Base-by-base conservation (phyloP, 371 early-diverging fungal species). In the Mucor indicus region DNA sequence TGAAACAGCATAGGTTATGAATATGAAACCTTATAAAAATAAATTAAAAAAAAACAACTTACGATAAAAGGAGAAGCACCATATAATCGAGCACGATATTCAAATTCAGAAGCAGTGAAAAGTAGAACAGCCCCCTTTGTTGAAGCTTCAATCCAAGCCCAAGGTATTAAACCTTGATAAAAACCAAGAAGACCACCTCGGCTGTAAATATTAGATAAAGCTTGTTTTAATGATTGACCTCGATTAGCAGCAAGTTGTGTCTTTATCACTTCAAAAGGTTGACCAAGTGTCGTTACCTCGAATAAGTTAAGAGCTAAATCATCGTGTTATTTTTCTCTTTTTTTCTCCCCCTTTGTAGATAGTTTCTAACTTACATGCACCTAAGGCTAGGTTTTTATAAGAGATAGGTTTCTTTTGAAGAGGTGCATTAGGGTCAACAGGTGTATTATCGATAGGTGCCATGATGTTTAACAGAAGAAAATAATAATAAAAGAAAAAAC, bases 51-150 rank as follows among this genome's bases (percentile, higher is more conserved):
- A 39, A 27, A 45, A 46, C 35, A 24, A 52, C 62, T 39, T 69
- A 61, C 88, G 73, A 59, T 44, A 48, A 67, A 82, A 42, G 72
- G 82, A 52, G 79, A 80, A 21, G 67, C 86, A 60, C 63, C 87
- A 57, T 55, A 64, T 39, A 48, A 72, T 25, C 67, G 78, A 44
- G 75, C 77, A 15, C 67, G 67, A 60, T 92, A 89, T 69, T 98
- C 98, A 45, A 96, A 71, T 71, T 96, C 98, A 19, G 89, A 84
- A 6, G 93, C 87, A n/a, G 95, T 86, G 62, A 96, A 98, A 46
- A 98, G 72, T 25, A 98, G 75, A 15, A 94, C 93, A 19, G 92
- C 96, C 60, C 98, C 98, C 64, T 96, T 96, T 22, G 96, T 93
- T 12, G 82, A 79, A 3, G 91, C 73, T 67, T 92, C 93, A 64